Evolutionary conservation across 352 stramenopile genomes (phyloP), one percentile per base, ranked within the genome.

Genomic region (Chrysophaeum taylorii): DNA sequence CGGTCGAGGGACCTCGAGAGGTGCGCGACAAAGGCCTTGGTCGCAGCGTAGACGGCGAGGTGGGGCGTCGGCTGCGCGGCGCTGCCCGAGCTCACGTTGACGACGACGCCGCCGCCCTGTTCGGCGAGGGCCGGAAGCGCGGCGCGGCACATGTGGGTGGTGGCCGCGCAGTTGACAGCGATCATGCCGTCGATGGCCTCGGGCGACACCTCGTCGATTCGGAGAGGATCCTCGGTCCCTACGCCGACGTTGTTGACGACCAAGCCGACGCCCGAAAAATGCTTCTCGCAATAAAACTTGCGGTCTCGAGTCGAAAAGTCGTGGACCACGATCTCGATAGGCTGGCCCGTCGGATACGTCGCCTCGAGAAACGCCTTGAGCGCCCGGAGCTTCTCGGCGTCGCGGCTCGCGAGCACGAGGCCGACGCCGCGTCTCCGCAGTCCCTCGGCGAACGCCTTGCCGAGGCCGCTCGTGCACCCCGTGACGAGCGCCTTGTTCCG

Each of bases 211-310:
- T 63, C 52, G 52, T 63, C 52, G 33, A 41, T 37, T 25, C 27
- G 7, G 27, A 63, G 52, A 7, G 52, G 52, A 33, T 63, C 25
- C 27, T 63, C 52, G 7, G 9, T 41, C 9, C 52, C 52, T 7
- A 63, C 52, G 33, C 52, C 52, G 7, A 63, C 52, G 29, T 63
- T 63, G 52, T 63, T 63, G 25, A 63, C 52, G 27, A 63, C 52
- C 27, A 63, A 33, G 52, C 45, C 14, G 41, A 14, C 21, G 41
- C 14, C 41, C 14, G 41, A 48, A 21, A 21, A 21, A 14, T 48
- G 21, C 41, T 21, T 48, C 41, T 21, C 21, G 21, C 14, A 48
- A 48, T 36, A 25, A 25, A 63, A 63, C 27, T 63, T 31, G 48
- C 33, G 48, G 18, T 15, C 48, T 18, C n/a, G 5, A 25, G 25